phyloP scores from a whole-genome alignment of 306 rosid species.

The Geum urbanum region DNA sequence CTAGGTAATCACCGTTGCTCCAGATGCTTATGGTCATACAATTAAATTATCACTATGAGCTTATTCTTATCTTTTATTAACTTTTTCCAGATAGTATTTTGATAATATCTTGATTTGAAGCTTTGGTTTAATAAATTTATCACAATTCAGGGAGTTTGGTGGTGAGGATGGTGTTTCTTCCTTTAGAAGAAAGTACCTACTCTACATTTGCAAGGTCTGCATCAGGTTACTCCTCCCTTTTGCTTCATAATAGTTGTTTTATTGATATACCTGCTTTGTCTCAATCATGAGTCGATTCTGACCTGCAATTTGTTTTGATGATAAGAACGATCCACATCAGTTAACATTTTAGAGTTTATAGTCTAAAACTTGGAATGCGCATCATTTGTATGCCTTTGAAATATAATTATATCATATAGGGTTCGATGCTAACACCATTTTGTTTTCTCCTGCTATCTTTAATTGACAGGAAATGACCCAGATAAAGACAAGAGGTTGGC shows the following conservation, averaged over 20 bases:
- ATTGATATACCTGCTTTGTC: background rate
- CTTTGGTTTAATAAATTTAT: conserved; percentile 17
- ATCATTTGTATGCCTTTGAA: background rate
- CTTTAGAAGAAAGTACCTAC: conserved; percentile 93
- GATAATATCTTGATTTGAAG: conserved; percentile 4
- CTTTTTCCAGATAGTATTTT: background rate
- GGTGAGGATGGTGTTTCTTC: conserved; percentile 89
- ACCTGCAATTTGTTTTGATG: background rate
- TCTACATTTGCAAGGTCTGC: conserved; percentile 94
- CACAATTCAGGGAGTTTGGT: conserved; percentile 81
- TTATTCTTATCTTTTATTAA: background rate
- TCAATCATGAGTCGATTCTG: background rate
- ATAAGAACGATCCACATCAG: background rate
- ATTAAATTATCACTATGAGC: conserved; percentile 11
- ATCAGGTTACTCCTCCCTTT: conserved; percentile 73
- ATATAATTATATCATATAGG: conserved; percentile 7
- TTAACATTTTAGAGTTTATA: background rate
- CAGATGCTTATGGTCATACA: conserved; percentile 12
- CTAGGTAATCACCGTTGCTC: conserved; percentile 50
- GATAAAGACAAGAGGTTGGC: conserved; percentile 63
- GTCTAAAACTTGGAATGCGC: background rate
- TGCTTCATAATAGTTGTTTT: conserved; percentile 16
- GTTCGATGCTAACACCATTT: conserved; percentile 10
- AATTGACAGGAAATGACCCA: conserved; percentile 58
- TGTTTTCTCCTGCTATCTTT: conserved; percentile 20